Evolutionary conservation across 345 rosid species (phyloP).

Genomic region (Gossypium thurberi): DNA sequence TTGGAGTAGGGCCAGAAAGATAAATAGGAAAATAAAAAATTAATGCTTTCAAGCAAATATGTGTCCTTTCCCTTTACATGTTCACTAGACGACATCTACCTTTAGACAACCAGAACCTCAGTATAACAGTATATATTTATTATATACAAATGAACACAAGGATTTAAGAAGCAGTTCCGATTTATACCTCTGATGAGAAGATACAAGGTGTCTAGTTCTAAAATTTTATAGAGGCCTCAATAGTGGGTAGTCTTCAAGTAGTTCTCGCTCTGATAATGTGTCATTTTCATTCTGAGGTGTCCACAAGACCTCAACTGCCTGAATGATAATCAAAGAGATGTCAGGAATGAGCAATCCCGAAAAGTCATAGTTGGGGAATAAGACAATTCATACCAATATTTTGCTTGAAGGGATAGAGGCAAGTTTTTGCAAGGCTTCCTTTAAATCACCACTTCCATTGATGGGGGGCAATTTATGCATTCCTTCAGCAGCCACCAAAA

Average conservation of each 20-base stretch:
- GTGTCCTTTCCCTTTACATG: neutral
- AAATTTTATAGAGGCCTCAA: constrained; percentile 63
- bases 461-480: constrained; percentile 63
- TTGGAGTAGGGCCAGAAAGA: neutral
- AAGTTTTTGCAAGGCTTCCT: constrained; percentile 78
- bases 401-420: constrained; percentile 65
- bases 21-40: neutral
- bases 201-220: neutral
- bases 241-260: constrained; percentile 85
- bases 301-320: constrained; percentile 98
- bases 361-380: neutral
- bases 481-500: constrained; percentile 93
- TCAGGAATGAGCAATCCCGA: constrained; percentile 9
- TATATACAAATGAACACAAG: constrained; percentile 29
- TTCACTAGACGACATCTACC: neutral
- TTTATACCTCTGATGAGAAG: constrained; percentile 19
- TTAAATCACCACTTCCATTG: constrained; percentile 60
- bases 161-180: neutral
- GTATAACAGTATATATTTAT: neutral
- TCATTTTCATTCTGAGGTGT: constrained; percentile 87
- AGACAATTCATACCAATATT: constrained; percentile 47
- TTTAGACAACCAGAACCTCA: neutral
- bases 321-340: constrained; percentile 19
- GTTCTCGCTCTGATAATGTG: constrained; percentile 62
- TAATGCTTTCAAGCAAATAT: neutral